Evolutionary conservation across 768 basidiomycete genomes (phyloP), one percentile per base, ranked within the genome.

Genomic region (Collybia mongolica): DNA sequence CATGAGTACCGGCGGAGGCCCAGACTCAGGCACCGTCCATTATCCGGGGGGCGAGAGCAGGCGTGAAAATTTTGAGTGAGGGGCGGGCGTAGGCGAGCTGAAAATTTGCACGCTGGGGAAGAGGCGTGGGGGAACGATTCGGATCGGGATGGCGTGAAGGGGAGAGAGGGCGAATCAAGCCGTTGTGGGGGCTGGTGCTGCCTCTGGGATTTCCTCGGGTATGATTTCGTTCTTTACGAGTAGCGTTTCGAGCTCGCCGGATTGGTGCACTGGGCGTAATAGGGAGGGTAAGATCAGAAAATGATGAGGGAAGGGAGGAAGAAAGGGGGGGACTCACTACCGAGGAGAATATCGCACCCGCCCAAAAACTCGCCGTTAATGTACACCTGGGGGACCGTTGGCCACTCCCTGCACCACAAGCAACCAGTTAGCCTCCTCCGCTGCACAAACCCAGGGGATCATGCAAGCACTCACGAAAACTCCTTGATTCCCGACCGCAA

Each of bases 321-420:
- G 49, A 18, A 49, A 50, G 52, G n/a, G n/a, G n/a, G n/a, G n/a
- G 15, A 83, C 93, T 72, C 61, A 94, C 93, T 97, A 56, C 83
- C 81, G 22, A 98, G 67, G 18, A 98, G 71, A 58, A 99, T 98
- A 71, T 99, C 96, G 66, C 95, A 97, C 46, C 96, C 97, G 26
- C 96, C 96, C 37, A 99, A 77, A 61, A 99, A 99, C 65, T 97
- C 94, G 4, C 95, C 96, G 47, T 90, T 85, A 29, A 98, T 78
- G 62, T 96, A 99, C 11, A 99, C 67, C 65, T 99, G 96, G 9
- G 96, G 96, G 56, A 99, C 86, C 17, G 96, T 99, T 12, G 96
- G 96, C 96, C 96, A 99, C 55, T 97, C 91, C 19, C 95, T 98
- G 59, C 14, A 51, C 29, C 36, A 49, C 15, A 23, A 39, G 32